A percentile compares a stretch with the other conserved stretches of the same genome.
phyloP scores from a whole-genome alignment of 2,329 filamentous ascomycete genomes.

The Colletotrichum sp. region DNA sequence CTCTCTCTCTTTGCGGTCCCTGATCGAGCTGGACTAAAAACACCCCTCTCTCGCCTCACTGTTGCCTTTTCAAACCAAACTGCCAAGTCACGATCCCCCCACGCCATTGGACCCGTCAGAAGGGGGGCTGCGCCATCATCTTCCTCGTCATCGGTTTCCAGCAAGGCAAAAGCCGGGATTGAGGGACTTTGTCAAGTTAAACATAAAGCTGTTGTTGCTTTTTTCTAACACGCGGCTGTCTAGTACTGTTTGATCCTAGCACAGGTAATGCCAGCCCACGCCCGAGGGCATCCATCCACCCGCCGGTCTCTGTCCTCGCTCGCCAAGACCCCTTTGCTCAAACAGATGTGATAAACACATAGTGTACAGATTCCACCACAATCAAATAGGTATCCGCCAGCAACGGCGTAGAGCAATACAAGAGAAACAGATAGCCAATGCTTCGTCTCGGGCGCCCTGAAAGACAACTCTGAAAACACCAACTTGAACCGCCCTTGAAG shows the following conservation, averaged over 20 bases:
- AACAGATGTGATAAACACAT: background rate
- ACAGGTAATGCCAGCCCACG: background rate
- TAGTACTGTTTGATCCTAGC: constrained; percentile 9
- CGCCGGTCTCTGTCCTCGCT: background rate
- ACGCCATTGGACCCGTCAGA: background rate
- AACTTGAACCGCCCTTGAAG: background rate
- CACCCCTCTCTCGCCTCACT: background rate
- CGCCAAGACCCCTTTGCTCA: background rate
- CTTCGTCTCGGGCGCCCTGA: background rate
- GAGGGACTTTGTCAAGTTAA: background rate
- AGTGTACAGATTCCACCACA: background rate
- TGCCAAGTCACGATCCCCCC: background rate
- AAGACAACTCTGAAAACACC: background rate
- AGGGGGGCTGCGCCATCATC: background rate
- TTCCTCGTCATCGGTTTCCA: background rate
- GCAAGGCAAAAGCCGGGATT: background rate
- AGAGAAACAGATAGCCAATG: background rate
- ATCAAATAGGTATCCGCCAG: background rate
- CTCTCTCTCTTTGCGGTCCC: background rate
- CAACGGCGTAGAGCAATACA: background rate
- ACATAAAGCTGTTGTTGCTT: background rate
- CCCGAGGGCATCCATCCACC: background rate
- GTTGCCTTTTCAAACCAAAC: background rate
- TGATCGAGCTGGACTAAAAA: background rate
- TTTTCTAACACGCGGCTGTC: background rate